A percentile compares a stretch with the other conserved stretches of the same genome.
Conservation (phyloP, 2,329 filamentous ascomycete genomes). For the Colletotrichum abscissum region DNA sequence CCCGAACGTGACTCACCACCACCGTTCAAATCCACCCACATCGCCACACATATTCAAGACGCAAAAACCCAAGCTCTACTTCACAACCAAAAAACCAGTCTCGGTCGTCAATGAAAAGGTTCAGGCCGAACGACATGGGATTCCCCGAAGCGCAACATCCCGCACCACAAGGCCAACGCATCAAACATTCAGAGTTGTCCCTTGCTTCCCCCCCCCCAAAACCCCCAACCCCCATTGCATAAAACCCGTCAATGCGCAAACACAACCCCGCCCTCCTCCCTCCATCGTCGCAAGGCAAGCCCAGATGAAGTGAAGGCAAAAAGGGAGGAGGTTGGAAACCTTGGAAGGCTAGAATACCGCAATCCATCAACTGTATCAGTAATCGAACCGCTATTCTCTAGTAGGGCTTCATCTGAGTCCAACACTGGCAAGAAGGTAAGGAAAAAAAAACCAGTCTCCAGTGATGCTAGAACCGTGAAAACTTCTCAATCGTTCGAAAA, state of each 20-base stretch:
- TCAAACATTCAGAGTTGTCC: not conserved
- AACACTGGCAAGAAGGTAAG: too few species aligned
- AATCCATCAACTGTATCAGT: too few species aligned
- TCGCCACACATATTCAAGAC: not conserved
- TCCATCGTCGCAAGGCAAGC: not conserved
- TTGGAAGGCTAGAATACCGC: too few species aligned
- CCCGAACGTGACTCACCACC: not conserved
- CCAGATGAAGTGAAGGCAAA: not conserved
- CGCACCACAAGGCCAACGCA: not conserved
- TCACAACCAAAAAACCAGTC: not conserved
- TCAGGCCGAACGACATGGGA: not conserved
- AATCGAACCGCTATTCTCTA: too few species aligned
- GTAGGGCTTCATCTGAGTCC: too few species aligned
- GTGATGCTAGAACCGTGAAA: too few species aligned
- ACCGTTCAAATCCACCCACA: not conserved
- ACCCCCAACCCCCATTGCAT: not conserved
- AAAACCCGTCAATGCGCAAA: conserved; percentile 11
- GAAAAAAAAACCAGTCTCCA: too few species aligned
- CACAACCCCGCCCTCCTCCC: too few species aligned
- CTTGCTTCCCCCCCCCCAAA: not conserved
- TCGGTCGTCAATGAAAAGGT: too few species aligned
- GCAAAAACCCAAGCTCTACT: not conserved
- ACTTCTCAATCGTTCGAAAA: too few species aligned
- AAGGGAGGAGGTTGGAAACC: not conserved
- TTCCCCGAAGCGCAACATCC: not conserved